phyloP scores from a whole-genome alignment of 306 rosid genomes.

The Quercus ilex region DNA sequence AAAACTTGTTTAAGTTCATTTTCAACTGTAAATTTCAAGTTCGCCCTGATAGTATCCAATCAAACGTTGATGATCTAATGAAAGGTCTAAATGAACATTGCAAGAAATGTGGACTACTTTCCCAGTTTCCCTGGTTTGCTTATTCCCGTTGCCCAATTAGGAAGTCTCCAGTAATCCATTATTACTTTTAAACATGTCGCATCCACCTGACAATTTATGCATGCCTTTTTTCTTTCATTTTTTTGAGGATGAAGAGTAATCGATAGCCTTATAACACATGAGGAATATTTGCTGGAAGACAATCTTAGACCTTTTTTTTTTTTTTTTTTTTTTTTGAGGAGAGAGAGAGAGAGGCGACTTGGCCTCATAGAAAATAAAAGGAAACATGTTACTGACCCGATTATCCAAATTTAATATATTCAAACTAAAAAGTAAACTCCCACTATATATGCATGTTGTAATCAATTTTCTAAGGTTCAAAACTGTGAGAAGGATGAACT shows the following conservation, averaged over 20 bases:
- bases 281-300: neutral
- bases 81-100: slow-evolving; percentile 84
- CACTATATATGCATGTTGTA: too few species aligned
- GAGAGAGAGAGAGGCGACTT: too few species aligned
- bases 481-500: too few species aligned
- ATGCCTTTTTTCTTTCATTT: neutral
- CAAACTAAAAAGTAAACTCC: too few species aligned
- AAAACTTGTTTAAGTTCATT: slow-evolving; percentile 21
- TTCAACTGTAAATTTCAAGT: slow-evolving; percentile 51
- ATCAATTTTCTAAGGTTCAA: too few species aligned
- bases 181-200: neutral
- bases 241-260: neutral
- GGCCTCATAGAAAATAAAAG: too few species aligned
- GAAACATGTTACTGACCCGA: too few species aligned
- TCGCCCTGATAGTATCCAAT: slow-evolving; percentile 60
- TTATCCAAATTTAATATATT: too few species aligned
- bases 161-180: slow-evolving; percentile 1
- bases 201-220: neutral
- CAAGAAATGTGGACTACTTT: slow-evolving; percentile 79
- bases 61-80: slow-evolving; percentile 74
- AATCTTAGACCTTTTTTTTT: neutral
- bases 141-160: neutral
- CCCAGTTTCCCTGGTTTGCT: slow-evolving; percentile 9
- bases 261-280: neutral
- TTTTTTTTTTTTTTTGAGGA: too few species aligned